phyloP scores from a whole-genome alignment of 2,329 filamentous ascomycete species.

The Corynespora cassiicola region DNA sequence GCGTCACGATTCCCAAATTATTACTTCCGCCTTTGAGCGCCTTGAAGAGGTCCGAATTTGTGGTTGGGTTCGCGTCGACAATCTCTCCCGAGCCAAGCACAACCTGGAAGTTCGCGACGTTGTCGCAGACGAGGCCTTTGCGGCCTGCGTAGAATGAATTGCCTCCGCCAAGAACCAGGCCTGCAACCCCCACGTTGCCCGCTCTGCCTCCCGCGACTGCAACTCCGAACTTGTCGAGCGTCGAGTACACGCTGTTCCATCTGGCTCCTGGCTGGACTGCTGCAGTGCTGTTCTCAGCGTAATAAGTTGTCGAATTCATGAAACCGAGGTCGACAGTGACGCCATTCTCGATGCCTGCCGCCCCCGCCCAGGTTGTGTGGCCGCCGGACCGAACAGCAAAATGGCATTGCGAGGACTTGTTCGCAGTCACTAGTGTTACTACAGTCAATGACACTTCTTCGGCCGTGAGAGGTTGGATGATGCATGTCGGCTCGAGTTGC shows the following conservation, averaged over 20 bases:
- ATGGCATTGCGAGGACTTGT: too few species aligned
- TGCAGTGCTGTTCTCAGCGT: constrained; percentile 19
- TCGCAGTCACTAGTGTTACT: too few species aligned
- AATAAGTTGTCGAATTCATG: constrained; percentile 24
- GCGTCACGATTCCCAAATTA: constrained; percentile 34
- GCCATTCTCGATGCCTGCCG: constrained; percentile 35
- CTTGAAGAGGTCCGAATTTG: constrained; percentile 33
- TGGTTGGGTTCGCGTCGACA: constrained; percentile 40
- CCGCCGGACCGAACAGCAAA: constrained; percentile 34
- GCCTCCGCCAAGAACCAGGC: constrained; percentile 28
- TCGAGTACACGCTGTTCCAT: constrained; percentile 32
- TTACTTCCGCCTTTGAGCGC: constrained; percentile 39
- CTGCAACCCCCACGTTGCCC: constrained; percentile 30
- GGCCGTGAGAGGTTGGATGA: too few species aligned
- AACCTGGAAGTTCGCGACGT: constrained; percentile 39
- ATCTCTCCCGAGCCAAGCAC: constrained; percentile 50
- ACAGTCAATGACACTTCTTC: too few species aligned
- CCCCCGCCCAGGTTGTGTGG: constrained; percentile 29
- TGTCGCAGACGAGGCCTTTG: constrained; percentile 16
- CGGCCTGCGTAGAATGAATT: constrained; percentile 11
- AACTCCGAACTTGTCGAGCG: constrained; percentile 27
- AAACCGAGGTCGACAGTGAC: constrained; percentile 33
- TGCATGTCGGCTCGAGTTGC: too few species aligned
- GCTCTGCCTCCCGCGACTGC: constrained; percentile 32
- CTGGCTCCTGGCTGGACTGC: constrained; percentile 29